Base-by-base conservation (phyloP, 345 rosid species). In the Erysimum cheiranthoides region DNA sequence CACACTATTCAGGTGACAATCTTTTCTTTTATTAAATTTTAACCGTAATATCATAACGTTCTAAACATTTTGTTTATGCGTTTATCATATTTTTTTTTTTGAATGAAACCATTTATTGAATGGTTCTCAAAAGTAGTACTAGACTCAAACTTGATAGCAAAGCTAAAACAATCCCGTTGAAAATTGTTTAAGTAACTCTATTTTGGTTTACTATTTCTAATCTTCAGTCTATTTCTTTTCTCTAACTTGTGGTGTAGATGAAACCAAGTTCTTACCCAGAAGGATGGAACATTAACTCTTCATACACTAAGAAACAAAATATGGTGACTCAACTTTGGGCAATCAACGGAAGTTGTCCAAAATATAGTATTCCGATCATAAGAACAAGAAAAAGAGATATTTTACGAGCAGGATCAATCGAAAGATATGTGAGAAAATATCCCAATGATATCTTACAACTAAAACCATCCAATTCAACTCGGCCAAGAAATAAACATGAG, bases 211-310 rank as follows among this genome's bases (percentile, higher is more conserved):
- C 51, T 21, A 13, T 67, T 40, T 51, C 16, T 27, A 25, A 3
- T 21, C 0, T 7, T 0, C 9, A n/a, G 4, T n/a, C 0, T n/a
- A 3, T 1, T 30, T 28, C 16, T n/a, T 43, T 5, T 11, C 1
- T 30, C 8, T 28, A 6, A 13, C 5, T 25, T 51, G 21, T 8
- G 10, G 25, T 27, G 35, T 56, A 70, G 73, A 70, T 70, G 73
- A 70, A 43, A 56, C 73, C 73, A 45, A 70, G 25, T 30, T 70
- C 53, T 45, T 56, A 56, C 16, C 73, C 73, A 42, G 4, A 70
- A 31, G 45, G 14, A 39, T 53, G 40, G 39, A 38, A 9, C 35
- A 67, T 25, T n/a, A 16, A 34, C 4, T 5, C 9, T 31, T 18
- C 18, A 31, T 5, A 42, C 0, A 70, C 1, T 0, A 0, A 30